These are phyloP conservation scores for Parathielavia hyrcaniae DNA, from an alignment of 495 filamentous ascomycete species.

Conservation along the genomic window DNA sequence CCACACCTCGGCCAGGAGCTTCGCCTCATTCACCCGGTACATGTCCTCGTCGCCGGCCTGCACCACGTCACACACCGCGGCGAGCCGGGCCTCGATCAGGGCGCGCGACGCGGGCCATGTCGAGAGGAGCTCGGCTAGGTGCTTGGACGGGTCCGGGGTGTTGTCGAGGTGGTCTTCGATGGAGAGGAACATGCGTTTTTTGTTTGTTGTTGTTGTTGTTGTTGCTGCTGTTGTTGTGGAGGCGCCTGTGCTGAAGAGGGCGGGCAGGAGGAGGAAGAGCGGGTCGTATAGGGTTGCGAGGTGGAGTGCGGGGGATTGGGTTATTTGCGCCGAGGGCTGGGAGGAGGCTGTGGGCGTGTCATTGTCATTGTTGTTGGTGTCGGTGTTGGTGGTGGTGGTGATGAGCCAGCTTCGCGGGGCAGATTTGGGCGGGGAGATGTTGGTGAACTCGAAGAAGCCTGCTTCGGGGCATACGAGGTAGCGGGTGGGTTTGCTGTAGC, in stretches of 20 bases:
- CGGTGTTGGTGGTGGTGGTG: not conserved
- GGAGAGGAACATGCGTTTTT: slow-evolving; percentile 63
- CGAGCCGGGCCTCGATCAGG: slow-evolving; percentile 44
- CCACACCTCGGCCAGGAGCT: slow-evolving; percentile 61
- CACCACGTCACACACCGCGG: slow-evolving; percentile 66
- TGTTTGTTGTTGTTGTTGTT: slow-evolving; percentile 12
- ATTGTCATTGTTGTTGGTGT: slow-evolving; percentile 41
- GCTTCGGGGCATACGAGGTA: slow-evolving; percentile 75
- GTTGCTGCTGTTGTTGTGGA: slow-evolving; percentile 28
- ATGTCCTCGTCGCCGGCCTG: slow-evolving; percentile 75
- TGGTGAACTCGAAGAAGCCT: slow-evolving; percentile 84
- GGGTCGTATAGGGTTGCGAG: slow-evolving; percentile 80
- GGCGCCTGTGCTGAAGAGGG: slow-evolving; percentile 38
- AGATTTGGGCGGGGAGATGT: slow-evolving; percentile 57
- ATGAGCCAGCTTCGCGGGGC: slow-evolving; percentile 65
- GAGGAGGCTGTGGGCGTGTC: too few relatives aligned
- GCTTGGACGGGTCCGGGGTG: slow-evolving; percentile 48
- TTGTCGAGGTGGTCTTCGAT: slow-evolving; percentile 74
- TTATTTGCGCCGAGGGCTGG: slow-evolving; percentile 25
- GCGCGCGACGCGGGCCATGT: slow-evolving; percentile 38
- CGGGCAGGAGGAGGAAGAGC: slow-evolving; percentile 75
- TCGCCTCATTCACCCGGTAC: slow-evolving; percentile 66
- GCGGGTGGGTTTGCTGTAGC: slow-evolving; percentile 54
- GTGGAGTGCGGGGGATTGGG: slow-evolving; percentile 62
- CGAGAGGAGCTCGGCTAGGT: slow-evolving; percentile 50